A percentile compares a stretch with the other conserved stretches of the same genome.
phyloP scores from a whole-genome alignment of 2,329 filamentous ascomycete genomes.

The Clarireedia monteithiana region DNA sequence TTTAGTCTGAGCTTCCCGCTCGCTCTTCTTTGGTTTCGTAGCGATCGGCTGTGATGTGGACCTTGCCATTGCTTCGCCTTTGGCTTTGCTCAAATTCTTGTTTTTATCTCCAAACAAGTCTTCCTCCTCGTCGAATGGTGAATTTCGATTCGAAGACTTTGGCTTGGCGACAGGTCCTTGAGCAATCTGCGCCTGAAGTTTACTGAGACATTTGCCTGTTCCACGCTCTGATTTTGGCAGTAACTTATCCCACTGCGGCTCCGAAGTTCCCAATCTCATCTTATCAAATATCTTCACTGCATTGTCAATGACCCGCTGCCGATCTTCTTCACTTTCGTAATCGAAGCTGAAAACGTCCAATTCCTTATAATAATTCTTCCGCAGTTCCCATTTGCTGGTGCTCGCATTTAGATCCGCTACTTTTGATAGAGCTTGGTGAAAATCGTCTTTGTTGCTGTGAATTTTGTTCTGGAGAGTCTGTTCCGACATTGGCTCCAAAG shows the following conservation, averaged over 20 bases:
- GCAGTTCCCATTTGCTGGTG: slow-evolving; percentile 46
- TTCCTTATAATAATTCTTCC: slow-evolving; percentile 53
- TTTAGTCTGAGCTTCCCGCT: slow-evolving; percentile 49
- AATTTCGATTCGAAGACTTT: slow-evolving; percentile 38
- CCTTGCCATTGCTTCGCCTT: slow-evolving; percentile 39
- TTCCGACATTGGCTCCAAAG: slow-evolving; percentile 43
- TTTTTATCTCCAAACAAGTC: slow-evolving; percentile 27
- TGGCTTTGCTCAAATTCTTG: slow-evolving; percentile 29
- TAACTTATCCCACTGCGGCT: slow-evolving; percentile 55
- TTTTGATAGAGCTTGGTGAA: slow-evolving; percentile 47
- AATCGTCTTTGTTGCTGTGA: slow-evolving; percentile 42
- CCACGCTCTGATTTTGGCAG: slow-evolving; percentile 50
- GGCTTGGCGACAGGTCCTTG: slow-evolving; percentile 43
- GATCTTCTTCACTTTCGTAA: slow-evolving; percentile 45
- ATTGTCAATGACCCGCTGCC: slow-evolving; percentile 53
- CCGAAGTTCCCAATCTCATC: slow-evolving; percentile 45
- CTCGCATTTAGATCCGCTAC: slow-evolving; percentile 44
- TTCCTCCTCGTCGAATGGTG: slow-evolving; percentile 36
- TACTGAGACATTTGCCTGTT: slow-evolving; percentile 53
- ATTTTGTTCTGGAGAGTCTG: slow-evolving; percentile 45
- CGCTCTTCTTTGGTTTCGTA: slow-evolving; percentile 49
- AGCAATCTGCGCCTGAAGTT: slow-evolving; percentile 50
- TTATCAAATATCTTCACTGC: slow-evolving; percentile 53
- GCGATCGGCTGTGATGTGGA: slow-evolving; percentile 44
- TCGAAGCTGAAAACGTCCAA: slow-evolving; percentile 56